These are phyloP conservation scores for Colletotrichum viniferum DNA, from an alignment of 2,329 filamentous ascomycete genomes.

Conservation along the genomic window DNA sequence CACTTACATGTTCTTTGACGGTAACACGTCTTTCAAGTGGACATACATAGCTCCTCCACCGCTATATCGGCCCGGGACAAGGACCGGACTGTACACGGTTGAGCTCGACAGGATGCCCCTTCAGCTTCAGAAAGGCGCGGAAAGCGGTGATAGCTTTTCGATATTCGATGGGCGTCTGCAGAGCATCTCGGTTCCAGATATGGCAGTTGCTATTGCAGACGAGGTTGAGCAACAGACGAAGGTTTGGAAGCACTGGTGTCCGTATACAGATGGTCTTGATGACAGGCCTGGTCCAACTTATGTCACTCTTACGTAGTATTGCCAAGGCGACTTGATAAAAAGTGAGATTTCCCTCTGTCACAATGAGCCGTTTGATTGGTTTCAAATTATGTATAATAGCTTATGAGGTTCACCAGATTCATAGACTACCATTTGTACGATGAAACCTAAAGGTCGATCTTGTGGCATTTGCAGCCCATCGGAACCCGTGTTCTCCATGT, in stretches of 20 bases:
- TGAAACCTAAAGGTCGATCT: neutral
- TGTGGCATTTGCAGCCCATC: neutral
- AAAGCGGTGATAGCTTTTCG: neutral
- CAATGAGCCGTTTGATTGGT: rapidly evolving
- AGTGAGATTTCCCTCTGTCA: rapidly evolving
- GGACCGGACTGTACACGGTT: neutral
- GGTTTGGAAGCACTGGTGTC: slow-evolving; percentile 1
- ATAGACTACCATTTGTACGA: rapidly evolving
- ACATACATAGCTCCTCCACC: neutral
- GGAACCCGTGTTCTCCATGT: rapidly evolving
- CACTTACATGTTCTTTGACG: neutral
- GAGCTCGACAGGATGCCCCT: neutral
- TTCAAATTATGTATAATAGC: neutral
- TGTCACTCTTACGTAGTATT: neutral
- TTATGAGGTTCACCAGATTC: rapidly evolving
- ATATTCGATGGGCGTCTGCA: neutral
- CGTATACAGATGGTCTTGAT: neutral
- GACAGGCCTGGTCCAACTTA: neutral
- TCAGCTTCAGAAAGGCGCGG: neutral
- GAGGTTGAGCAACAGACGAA: neutral
- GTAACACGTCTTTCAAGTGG: neutral
- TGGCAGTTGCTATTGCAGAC: slow-evolving; percentile 1
- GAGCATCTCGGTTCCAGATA: slow-evolving; percentile 1
- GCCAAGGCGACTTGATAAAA: neutral
- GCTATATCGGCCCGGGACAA: neutral